Percentiles rank a stretch among this genome's conserved stretches.
These are phyloP conservation scores for Bretschneidera sinensis DNA, from an alignment of 345 rosid genomes.

Conservation along the genomic window DNA sequence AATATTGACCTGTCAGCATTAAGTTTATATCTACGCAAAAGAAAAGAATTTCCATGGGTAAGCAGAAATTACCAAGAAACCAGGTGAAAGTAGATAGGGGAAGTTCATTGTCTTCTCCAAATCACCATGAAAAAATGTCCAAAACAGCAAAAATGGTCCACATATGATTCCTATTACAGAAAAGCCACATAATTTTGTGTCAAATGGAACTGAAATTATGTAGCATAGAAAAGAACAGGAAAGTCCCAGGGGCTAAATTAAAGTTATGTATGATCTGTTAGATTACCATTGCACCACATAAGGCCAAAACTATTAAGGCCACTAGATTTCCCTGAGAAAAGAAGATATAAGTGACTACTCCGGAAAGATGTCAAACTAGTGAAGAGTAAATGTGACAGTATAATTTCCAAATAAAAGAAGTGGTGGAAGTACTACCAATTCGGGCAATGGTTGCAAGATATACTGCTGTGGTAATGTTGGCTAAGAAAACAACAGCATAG, in stretches of 20 bases:
- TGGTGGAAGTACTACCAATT: conserved; percentile 44
- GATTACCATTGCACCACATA: conserved; percentile 97
- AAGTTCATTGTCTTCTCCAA: conserved; percentile 57
- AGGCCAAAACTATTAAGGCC: conserved; percentile 98
- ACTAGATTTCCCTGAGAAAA: conserved; percentile 79
- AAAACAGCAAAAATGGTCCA: conserved; percentile 74
- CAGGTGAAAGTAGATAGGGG: conserved; percentile 62
- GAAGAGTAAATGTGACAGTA: neutral
- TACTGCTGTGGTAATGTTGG: conserved; percentile 87
- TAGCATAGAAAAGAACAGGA: conserved; percentile 1
- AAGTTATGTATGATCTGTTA: too few species aligned
- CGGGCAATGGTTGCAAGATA: conserved; percentile 91
- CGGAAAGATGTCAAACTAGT: conserved; percentile 14
- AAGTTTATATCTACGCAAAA: neutral
- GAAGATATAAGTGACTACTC: conserved; percentile 6
- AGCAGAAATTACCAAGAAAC: conserved; percentile 66
- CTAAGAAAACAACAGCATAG: conserved; percentile 75
- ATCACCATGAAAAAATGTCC: conserved; percentile 83
- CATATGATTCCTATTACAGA: conserved; percentile 62
- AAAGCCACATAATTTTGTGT: conserved; percentile 19
- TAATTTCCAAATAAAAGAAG: conserved; percentile 44
- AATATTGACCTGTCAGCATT: neutral
- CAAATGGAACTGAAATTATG: conserved; percentile 6
- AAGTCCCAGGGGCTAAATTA: neutral
- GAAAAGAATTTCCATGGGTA: too few species aligned